phyloP scores from a whole-genome alignment of 148 eudicot genomes.

The Oxyria digyna region DNA sequence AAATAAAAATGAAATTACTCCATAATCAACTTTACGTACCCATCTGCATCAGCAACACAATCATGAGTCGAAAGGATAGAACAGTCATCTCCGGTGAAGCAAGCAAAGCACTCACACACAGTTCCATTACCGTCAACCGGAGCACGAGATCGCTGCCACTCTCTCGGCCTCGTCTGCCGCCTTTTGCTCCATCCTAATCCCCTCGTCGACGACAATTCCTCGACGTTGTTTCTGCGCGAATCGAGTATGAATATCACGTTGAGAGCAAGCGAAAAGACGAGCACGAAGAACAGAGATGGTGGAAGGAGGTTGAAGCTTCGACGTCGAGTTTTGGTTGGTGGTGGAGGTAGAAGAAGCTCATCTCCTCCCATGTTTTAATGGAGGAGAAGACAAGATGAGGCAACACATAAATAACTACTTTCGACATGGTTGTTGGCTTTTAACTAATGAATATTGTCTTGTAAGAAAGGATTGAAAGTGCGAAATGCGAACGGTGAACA shows the following conservation, averaged over 20 bases:
- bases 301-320: not conserved
- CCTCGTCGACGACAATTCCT: not conserved
- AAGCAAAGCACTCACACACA: constrained; percentile 43
- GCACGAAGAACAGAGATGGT: not conserved
- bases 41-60: constrained; percentile 40
- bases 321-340: not conserved
- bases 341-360: not conserved
- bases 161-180: constrained; percentile 62
- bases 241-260: not conserved
- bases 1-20: too few species aligned
- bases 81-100: constrained; percentile 49
- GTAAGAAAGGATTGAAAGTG: too few species aligned
- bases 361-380: not conserved
- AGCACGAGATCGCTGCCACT: constrained; percentile 41
- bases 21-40: too few species aligned
- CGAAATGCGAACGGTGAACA: too few species aligned
- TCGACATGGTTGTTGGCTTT: too few species aligned
- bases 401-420: too few species aligned
- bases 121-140: constrained; percentile 30
- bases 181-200: constrained; percentile 28
- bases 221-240: not conserved
- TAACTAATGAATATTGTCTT: too few species aligned
- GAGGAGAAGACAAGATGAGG: too few species aligned
- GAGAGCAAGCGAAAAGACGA: not conserved
- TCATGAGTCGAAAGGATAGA: constrained; percentile 17